These are phyloP conservation scores for Chrysoporthe deuterocubensis DNA, from an alignment of 2,329 filamentous ascomycete genomes.

Conservation along the genomic window DNA sequence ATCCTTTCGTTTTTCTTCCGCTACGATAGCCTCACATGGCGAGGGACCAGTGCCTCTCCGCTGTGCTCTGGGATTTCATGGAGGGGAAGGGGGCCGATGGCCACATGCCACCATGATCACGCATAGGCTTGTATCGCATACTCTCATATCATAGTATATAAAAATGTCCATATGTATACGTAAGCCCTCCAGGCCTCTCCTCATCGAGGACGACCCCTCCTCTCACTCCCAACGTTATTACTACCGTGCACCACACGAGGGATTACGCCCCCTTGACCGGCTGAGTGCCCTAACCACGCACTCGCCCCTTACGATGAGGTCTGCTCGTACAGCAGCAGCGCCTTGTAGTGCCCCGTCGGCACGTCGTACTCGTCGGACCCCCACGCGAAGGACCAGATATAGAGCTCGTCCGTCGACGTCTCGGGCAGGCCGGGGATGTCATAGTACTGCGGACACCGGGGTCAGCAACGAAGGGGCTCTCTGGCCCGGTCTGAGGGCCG, in stretches of 20 bases:
- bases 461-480: not conserved
- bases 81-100: too few species aligned
- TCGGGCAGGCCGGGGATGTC: constrained; percentile 19
- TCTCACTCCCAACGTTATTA: not conserved
- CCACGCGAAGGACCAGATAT: constrained; percentile 22
- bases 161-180: too few species aligned
- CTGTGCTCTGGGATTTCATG: too few species aligned
- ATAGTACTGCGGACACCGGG: constrained; percentile 12
- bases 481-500: not conserved
- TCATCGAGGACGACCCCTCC: not conserved
- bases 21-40: not conserved
- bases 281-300: not conserved
- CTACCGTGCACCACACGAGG: not conserved
- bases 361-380: constrained; percentile 14
- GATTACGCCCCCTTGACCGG: not conserved
- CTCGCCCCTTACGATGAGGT: constrained; percentile 5
- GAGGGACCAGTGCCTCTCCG: too few species aligned
- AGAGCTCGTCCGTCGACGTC: constrained; percentile 2
- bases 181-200: too few species aligned
- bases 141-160: too few species aligned
- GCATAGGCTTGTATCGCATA: too few species aligned
- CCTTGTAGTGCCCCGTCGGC: constrained; percentile 21
- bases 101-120: too few species aligned
- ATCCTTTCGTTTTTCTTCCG: not conserved
- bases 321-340: constrained; percentile 20